Base-by-base conservation (phyloP, 306 rosid species). In the Ormosia semicastrata region DNA sequence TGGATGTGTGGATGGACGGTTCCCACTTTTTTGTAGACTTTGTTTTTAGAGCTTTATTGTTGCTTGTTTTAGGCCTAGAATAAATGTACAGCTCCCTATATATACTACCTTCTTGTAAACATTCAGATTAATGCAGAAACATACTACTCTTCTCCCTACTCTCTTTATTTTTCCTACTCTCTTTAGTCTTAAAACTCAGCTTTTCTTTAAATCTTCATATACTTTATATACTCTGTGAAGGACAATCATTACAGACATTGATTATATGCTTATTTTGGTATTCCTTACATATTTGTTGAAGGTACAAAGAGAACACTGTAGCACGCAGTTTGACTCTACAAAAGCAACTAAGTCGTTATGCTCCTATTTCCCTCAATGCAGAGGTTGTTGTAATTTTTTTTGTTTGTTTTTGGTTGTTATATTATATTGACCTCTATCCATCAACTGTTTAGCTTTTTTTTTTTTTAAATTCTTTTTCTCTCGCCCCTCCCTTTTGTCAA, bases 321-420 rank as follows among this genome's bases (percentile, higher is more conserved):
- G 84, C 85, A 84, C 96, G 96, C 66, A 81, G 85, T 80, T 68
- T 89, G 80, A 78, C 84, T 65, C 85, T 95, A 81, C 92, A 93
- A 82, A 92, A 92, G 87, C 93, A 95, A 86, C 90, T 93, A 17
- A 82, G 75, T 33, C 91, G 93, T 56, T 95, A 92, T 90, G 94
- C 91, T 81, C 88, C 97, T 71, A 93, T 90, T 79, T 79, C 92
- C 73, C 90, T 95, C 17, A 62, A 77, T 80, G 89, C 91, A 30
- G 97, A 93, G 97, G 99, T 95, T 82, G 53, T 82, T 50, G 5
- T 50, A 18, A 10, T 44, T 81, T 74, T 12, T 77, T 80, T 63
- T 56, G 6, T 73, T 81, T 78, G 24, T 50, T 68, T 43, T 71
- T 80, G 37, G 14, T 71, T 76, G 30, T 49, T 83, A 34, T 81